Evolutionary conservation across 1,139 yeast genomes (phyloP).

Genomic region (Zygosaccharomyces pseudobailii): DNA sequence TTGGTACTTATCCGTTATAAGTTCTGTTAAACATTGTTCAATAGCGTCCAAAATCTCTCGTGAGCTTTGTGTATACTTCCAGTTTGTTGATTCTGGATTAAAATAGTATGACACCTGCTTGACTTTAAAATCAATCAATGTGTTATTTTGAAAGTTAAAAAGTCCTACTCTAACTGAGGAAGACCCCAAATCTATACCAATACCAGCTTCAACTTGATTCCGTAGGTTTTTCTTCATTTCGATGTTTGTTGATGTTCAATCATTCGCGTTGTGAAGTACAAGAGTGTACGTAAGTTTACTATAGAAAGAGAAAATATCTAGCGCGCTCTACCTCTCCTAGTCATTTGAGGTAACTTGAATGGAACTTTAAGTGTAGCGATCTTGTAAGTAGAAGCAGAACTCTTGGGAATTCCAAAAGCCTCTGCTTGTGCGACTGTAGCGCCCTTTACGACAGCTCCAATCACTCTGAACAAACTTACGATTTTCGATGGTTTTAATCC

Average conservation of each 20-base stretch:
- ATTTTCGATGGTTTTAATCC: constrained; percentile 76
- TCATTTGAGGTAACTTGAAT: constrained; percentile 79
- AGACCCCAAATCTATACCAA: constrained; percentile 56
- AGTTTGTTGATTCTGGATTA: constrained; percentile 17
- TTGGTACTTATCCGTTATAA: constrained; percentile 11
- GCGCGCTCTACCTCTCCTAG: constrained; percentile 55
- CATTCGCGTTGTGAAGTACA: constrained; percentile 1
- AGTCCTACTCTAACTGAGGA: constrained; percentile 42
- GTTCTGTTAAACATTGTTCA: constrained; percentile 17
- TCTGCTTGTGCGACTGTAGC: constrained; percentile 80
- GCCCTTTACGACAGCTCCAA: constrained; percentile 77
- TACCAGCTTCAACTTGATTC: constrained; percentile 11
- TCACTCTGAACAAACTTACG: constrained; percentile 62
- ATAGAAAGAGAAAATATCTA: background rate
- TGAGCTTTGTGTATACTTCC: constrained; percentile 42
- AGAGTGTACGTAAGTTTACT: background rate
- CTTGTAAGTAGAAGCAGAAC: constrained; percentile 62
- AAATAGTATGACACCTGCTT: constrained; percentile 28
- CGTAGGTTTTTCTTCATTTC: background rate
- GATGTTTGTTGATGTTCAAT: background rate
- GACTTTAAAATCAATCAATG: constrained; percentile 22
- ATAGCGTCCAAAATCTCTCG: constrained; percentile 37
- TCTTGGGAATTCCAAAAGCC: constrained; percentile 70
- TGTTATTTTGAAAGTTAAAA: too few species aligned
- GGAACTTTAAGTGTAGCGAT: constrained; percentile 85